These are phyloP conservation scores for Cyclostephanos invisitatus DNA, from an alignment of 108 stramenopile genomes.

Conservation along the genomic window DNA sequence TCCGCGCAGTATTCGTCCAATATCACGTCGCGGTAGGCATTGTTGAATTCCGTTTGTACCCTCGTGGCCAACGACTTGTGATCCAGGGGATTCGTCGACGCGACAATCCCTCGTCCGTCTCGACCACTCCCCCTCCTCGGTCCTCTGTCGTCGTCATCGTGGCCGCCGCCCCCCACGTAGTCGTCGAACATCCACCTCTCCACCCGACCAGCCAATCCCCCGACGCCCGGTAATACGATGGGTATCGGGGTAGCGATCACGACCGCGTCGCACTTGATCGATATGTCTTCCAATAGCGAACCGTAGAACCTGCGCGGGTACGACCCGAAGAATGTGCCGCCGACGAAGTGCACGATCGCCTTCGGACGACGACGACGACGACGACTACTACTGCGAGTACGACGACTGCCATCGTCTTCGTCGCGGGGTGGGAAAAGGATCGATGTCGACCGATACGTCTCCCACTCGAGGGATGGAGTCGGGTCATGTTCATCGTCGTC, in stretches of 20 bases:
- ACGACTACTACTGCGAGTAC: not conserved
- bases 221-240: conserved; percentile 51
- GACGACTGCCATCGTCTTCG: not conserved
- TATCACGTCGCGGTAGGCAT: conserved; percentile 66
- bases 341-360: conserved; percentile 80
- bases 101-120: not conserved
- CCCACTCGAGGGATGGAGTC: conserved; percentile 46
- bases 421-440: conserved; percentile 66
- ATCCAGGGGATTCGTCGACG: conserved; percentile 60
- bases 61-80: conserved; percentile 58
- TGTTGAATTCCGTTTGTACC: conserved; percentile 58
- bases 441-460: conserved; percentile 52
- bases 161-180: conserved; percentile 5
- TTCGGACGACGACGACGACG: conserved; percentile 39
- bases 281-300: conserved; percentile 62
- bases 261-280: conserved; percentile 57
- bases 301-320: conserved; percentile 73
- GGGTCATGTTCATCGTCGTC: not conserved
- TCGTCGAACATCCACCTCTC: conserved; percentile 39
- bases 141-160: not conserved
- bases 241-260: conserved; percentile 77
- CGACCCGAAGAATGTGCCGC: conserved; percentile 80
- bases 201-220: conserved; percentile 29
- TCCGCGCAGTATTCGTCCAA: conserved; percentile 75
- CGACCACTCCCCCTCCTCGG: not conserved